Evolutionary conservation across 257 asterid genomes (phyloP), one percentile per base, ranked within the genome.

Genomic region (Nicotiana otophora): DNA sequence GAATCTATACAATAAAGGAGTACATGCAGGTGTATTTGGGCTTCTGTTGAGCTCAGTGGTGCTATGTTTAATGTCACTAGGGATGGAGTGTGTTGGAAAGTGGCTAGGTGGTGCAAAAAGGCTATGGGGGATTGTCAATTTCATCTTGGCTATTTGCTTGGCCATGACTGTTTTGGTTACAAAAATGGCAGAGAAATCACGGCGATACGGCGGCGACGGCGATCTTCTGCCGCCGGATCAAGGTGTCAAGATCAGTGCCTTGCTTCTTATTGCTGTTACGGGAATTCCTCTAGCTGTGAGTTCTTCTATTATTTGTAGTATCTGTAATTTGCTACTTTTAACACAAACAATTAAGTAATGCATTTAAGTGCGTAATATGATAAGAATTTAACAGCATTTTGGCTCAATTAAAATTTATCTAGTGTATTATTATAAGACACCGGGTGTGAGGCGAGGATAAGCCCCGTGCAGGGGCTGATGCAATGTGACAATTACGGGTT

Each of bases 271-370:
- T 78, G 86, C 91, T 16, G 85, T 89, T 65, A 89, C 89, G 62
- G 95, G 95, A 68, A 87, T 92, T 81, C 97, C 97, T 83, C 90
- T 88, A 1, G 85, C 97, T 67, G 97, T 90, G 23, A 85, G 89
- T 80, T 60, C 19, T 79, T 12, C 5, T 19, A 67, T 10, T 55
- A 5, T 33, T 8, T 42, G 12, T 31, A 3, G 34, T 31, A 31
- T 31, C 34, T 31, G 34, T 42, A 42, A 42, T 75, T 72, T n/a
- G 16, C 1, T 53, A 53, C 58, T 53, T 3, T 53, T 10, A 8
- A 42, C 11, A 42, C 4, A 42, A 9, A 42, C 4, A 42, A 42
- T 42, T 42, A 42, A 7, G 51, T 42, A 42, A 42, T 42, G 11
- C 51, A 42, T 42, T 42, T 42, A 42, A 42, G 51, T 42, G 2